A percentile compares a stretch with the other conserved stretches of the same genome.
These are phyloP conservation scores for Hyaloscypha hepaticicola DNA, from an alignment of 495 filamentous ascomycete species.

Conservation along the genomic window DNA sequence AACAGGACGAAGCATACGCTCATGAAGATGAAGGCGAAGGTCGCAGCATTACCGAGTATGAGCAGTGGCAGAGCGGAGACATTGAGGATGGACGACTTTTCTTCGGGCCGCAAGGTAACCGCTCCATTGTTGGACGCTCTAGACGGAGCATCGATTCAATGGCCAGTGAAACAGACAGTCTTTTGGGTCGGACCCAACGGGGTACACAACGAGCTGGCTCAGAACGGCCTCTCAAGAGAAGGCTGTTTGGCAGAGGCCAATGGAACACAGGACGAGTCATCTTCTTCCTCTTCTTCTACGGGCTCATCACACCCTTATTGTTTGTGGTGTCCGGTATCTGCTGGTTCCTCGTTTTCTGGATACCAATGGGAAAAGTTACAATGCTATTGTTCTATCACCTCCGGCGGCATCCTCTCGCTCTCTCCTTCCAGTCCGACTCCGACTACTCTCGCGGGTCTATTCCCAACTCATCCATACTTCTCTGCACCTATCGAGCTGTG, in stretches of 20 bases:
- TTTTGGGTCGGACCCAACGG: constrained; percentile 67
- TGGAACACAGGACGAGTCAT: constrained; percentile 94
- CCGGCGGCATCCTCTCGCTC: constrained; percentile 83
- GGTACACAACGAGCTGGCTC: constrained; percentile 35
- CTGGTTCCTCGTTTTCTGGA: constrained; percentile 96
- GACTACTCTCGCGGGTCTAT: constrained; percentile 66
- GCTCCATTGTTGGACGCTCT: constrained; percentile 85
- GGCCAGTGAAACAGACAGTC: constrained; percentile 81
- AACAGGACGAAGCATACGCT: constrained; percentile 89
- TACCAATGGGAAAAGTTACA: constrained; percentile 97
- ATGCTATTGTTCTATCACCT: constrained; percentile 89
- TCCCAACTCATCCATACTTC: constrained; percentile 79
- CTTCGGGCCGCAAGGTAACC: constrained; percentile 78
- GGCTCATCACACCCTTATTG: constrained; percentile 84
- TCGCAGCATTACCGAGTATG: constrained; percentile 98
- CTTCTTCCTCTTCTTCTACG: constrained; percentile 97
- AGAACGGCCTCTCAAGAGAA: constrained; percentile 65
- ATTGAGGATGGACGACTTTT: constrained; percentile 93
- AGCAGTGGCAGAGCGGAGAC: constrained; percentile 98
- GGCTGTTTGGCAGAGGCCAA: constrained; percentile 91
- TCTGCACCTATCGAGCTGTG: constrained; percentile 96
- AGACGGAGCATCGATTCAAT: constrained; percentile 84
- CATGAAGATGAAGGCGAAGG: constrained; percentile 99
- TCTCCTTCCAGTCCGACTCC: constrained; percentile 89
- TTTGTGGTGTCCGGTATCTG: constrained; percentile 83